These are phyloP conservation scores for Glomus cerebriforme DNA, from an alignment of 192 early-diverging fungal genomes.

Conservation along the genomic window DNA sequence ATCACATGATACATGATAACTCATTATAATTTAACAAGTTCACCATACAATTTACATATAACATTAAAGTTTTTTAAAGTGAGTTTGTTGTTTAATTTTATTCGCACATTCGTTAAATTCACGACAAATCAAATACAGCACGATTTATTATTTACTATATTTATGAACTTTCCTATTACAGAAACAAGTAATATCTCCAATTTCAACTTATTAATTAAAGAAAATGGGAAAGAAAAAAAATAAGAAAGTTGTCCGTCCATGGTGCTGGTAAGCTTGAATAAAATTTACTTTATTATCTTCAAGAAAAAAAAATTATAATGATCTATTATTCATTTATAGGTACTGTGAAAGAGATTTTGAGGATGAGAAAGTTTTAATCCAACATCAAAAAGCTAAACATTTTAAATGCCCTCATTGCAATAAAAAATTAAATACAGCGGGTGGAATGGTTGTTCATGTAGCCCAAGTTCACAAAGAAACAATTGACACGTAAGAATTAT, in stretches of 20 bases:
- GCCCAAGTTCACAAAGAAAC: constrained; percentile 93
- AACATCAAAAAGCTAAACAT: constrained; percentile 93
- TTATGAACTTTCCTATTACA: not conserved
- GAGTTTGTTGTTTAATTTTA: no score
- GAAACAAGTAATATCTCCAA: no score
- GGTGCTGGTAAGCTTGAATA: constrained; percentile 68
- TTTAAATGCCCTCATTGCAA: constrained; percentile 88
- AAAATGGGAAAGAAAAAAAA: constrained; percentile 70
- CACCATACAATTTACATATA: no score
- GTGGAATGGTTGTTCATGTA: constrained; percentile 88
- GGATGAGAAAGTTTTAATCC: constrained; percentile 89
- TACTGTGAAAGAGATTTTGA: constrained; percentile 97
- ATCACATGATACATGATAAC: no score
- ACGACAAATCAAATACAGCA: no score
- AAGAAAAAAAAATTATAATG: not conserved
- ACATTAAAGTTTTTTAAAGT: no score
- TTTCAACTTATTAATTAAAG: not conserved
- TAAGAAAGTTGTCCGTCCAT: constrained; percentile 63
- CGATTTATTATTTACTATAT: no score
- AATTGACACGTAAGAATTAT: constrained; percentile 60
- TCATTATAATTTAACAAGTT: no score
- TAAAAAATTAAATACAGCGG: constrained; percentile 85
- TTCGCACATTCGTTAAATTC: no score
- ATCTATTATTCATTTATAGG: constrained; percentile 44
- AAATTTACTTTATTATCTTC: not conserved